Base-by-base conservation (phyloP, 371 early-diverging fungal species). In the Racocetra persica region DNA sequence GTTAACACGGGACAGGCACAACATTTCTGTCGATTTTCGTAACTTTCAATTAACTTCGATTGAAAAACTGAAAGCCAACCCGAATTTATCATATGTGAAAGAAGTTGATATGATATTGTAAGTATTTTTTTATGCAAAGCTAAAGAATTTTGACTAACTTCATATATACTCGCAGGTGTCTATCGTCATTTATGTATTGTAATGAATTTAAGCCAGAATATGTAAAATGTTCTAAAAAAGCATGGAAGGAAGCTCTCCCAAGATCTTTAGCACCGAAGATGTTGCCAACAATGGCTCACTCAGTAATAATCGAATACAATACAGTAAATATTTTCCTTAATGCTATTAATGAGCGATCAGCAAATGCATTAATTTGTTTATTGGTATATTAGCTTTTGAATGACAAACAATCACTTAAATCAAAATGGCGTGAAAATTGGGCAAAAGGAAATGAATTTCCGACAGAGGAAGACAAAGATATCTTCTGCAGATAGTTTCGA, bases 41-140 rank as follows among this genome's bases (percentile, higher is more conserved):
- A 74, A 74, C 0, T 74, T 74, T 38, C 75, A 74, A 36, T 18
- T n/a, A 38, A 20, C 55, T 28, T 74, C 75, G 38, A 59, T 74
- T n/a, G n/a, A 74, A 74, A 59, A 74, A 38, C 57, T 74, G 75
- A 16, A 74, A 74, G 32, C 8, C 18, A 74, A 59, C 57, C 57
- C 20, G 14, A 74, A 32, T 59, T 60, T 74, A 74, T 59, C 18
- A 74, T 57, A 74, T 74, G 36, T 36, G 59, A 59, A 74, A 74
- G 75, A 74, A 59, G 57, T 55, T 54, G 59, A 59, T 74, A 36
- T 13, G 38, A 74, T 74, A 57, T 60, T 74, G 59, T 74, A 74
- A 59, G 57, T 74, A 36, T 59, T 74, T 72, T 38, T 51, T 16
- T 74, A 57, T 74, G 74, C 32, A 57, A 57, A 55, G 28, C 16